Base-by-base conservation (phyloP, 345 rosid species). In the Citrus australasica region DNA sequence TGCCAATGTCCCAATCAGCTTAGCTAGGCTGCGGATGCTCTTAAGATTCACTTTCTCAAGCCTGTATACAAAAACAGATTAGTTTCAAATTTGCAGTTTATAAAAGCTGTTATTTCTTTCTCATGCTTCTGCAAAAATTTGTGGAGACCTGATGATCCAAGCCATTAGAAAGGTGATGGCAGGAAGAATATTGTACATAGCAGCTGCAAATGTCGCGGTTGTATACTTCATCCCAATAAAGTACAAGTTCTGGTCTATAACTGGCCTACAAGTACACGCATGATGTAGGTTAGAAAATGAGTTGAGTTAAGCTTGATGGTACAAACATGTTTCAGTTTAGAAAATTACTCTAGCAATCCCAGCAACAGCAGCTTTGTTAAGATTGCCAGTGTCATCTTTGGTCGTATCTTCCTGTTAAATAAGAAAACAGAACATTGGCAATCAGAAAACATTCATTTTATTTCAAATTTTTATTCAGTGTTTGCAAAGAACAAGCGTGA, bases 161-260 rank as follows among this genome's bases (percentile, higher is more conserved):
- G 99, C 98, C 67, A 96, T 79, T 32, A 96, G 30, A 19, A 96
- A 90, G 63, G 98, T 91, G 69, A 91, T 86, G 61, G 98, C 98
- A 0, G 99, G 99, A 68, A 96, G 85, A 80, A 95, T 83, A 37
- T 95, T 95, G 82, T 88, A 76, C 89, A 93, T 87, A 74, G 99
- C 93, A 0, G 94, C 86, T 64, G 98, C 92, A 74, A 92, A 92
- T 22, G 99, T 95, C 9, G 94, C 99, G 0, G 97, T 93, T 0
- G 98, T 92, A 68, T 88, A 82, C 85, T 91, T 95, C 95, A 95
- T 90, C 67, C 98, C 97, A 30, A 88, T 17, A 27, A 76, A 89
- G 69, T 91, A 95, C 68, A 92, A 71, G 83, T 95, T 95, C 48
- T 94, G 99, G 81, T 91, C 94, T 4, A 95, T 94, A 10, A 94